A percentile compares a stretch with the other conserved stretches of the same genome.
Conservation (phyloP, 2,329 filamentous ascomycete species). For the Penicillium glabrum region DNA sequence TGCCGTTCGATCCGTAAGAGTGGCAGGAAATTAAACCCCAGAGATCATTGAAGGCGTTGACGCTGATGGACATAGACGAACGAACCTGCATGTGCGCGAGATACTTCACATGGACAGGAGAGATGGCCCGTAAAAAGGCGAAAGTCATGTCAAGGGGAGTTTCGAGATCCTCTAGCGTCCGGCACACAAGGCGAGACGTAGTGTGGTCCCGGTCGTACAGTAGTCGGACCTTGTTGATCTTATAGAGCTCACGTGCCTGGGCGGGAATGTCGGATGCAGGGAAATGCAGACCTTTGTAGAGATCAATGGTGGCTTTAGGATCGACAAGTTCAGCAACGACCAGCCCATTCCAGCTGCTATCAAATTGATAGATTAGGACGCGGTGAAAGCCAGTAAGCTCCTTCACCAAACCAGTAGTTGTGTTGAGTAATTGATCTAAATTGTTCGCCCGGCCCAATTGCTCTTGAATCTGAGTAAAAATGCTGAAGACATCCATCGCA, state of each 20-base stretch:
- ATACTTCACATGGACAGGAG: constrained; percentile 89
- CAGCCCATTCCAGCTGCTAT: constrained; percentile 75
- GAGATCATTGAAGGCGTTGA: constrained; percentile 79
- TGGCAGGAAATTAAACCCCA: constrained; percentile 91
- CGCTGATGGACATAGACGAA: constrained; percentile 93
- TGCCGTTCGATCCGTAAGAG: constrained; percentile 75
- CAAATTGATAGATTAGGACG: constrained; percentile 92
- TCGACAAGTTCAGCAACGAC: constrained; percentile 88
- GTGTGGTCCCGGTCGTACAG: constrained; percentile 81
- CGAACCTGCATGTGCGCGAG: constrained; percentile 84
- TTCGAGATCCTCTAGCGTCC: constrained; percentile 63
- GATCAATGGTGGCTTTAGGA: constrained; percentile 72
- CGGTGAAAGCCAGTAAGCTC: constrained; percentile 89
- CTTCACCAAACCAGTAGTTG: constrained; percentile 81
- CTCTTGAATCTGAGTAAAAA: constrained; percentile 88
- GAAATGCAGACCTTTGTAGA: constrained; percentile 86
- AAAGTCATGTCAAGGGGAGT: constrained; percentile 79
- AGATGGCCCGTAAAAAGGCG: constrained; percentile 74
- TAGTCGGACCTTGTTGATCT: constrained; percentile 82
- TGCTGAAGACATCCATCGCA: constrained; percentile 90
- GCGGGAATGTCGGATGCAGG: constrained; percentile 82
- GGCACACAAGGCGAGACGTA: constrained; percentile 79
- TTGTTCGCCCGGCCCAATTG: constrained; percentile 66
- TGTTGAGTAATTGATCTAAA: constrained; percentile 73
- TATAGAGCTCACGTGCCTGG: constrained; percentile 88